These are phyloP conservation scores for Xylaria cubensis DNA, from an alignment of 495 filamentous ascomycete species.

Conservation along the genomic window DNA sequence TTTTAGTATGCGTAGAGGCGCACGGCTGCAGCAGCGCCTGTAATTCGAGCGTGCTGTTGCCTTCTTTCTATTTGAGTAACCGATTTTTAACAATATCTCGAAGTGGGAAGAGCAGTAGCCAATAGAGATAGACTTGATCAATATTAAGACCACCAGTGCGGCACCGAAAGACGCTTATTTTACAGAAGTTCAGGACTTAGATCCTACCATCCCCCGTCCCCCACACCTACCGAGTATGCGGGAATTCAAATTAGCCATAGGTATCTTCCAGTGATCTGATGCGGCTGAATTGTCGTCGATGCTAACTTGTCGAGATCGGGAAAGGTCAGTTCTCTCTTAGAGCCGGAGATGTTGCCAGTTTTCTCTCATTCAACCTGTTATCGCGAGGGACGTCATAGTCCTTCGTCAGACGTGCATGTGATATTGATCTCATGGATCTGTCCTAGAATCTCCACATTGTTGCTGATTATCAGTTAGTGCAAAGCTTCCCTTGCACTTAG, in stretches of 20 bases:
- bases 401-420: constrained; percentile 5
- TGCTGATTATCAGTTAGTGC: constrained; percentile 6
- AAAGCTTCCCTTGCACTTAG: constrained; percentile 13
- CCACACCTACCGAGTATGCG: not conserved
- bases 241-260: not conserved
- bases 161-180: constrained; percentile 2
- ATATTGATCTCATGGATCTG: not conserved
- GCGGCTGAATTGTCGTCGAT: constrained; percentile 8
- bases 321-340: not conserved
- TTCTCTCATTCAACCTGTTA: not conserved
- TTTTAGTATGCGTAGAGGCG: not conserved
- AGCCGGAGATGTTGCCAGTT: constrained; percentile 2
- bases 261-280: not conserved
- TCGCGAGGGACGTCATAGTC: constrained; percentile 1
- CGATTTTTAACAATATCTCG: not conserved
- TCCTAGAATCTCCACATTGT: constrained; percentile 9
- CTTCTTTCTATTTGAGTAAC: not conserved
- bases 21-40: not conserved
- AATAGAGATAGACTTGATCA: not conserved
- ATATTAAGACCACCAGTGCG: not conserved
- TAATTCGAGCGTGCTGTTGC: not conserved
- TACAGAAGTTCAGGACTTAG: not conserved
- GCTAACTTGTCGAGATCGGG: constrained; percentile 2
- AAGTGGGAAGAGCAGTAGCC: not conserved
- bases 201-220: not conserved